A percentile compares a stretch with the other conserved stretches of the same genome.
Conservation (phyloP, 345 rosid genomes). For the Gossypium stocksii region DNA sequence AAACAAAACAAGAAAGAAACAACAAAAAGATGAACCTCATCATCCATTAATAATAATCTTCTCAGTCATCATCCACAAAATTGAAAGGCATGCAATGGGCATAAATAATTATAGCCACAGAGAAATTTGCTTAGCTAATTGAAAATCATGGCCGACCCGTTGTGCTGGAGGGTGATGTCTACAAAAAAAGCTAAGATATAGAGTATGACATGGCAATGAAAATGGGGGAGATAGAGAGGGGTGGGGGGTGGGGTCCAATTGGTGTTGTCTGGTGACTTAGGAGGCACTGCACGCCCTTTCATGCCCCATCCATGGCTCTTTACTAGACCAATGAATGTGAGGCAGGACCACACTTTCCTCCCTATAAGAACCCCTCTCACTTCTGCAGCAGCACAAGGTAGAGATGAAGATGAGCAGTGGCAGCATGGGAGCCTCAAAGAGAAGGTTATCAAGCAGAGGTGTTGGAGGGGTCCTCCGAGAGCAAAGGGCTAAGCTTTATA, state of each 20-base stretch:
- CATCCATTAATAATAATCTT: conserved; percentile 20
- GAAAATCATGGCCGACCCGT: conserved; percentile 39
- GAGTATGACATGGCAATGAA: conserved; percentile 28
- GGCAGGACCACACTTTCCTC: conserved; percentile 29
- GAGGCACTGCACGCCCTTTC: conserved; percentile 61
- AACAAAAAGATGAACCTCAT: not conserved
- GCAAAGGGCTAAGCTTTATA: conserved; percentile 79
- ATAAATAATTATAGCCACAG: not conserved
- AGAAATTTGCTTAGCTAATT: conserved; percentile 12
- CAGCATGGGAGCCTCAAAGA: conserved; percentile 51
- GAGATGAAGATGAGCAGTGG: conserved; percentile 55
- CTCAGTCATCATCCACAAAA: conserved; percentile 13
- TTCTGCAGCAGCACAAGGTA: not conserved
- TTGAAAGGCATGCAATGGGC: conserved; percentile 17
- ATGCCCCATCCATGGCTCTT: conserved; percentile 67
- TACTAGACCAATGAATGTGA: conserved; percentile 39
- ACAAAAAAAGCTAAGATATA: conserved; percentile 19
- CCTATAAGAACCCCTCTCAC: conserved; percentile 41
- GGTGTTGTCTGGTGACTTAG: conserved; percentile 43
- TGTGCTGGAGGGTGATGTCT: conserved; percentile 40
- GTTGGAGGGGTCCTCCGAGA: conserved; percentile 66
- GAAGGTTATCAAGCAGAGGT: conserved; percentile 66
- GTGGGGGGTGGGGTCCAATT: conserved; percentile 23
- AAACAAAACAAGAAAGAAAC: not conserved
- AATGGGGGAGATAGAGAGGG: not conserved